Percentiles rank a stretch among this genome's conserved stretches.
Evolutionary conservation across 345 rosid species (phyloP).

Genomic region (Tarenaya hassleriana): DNA sequence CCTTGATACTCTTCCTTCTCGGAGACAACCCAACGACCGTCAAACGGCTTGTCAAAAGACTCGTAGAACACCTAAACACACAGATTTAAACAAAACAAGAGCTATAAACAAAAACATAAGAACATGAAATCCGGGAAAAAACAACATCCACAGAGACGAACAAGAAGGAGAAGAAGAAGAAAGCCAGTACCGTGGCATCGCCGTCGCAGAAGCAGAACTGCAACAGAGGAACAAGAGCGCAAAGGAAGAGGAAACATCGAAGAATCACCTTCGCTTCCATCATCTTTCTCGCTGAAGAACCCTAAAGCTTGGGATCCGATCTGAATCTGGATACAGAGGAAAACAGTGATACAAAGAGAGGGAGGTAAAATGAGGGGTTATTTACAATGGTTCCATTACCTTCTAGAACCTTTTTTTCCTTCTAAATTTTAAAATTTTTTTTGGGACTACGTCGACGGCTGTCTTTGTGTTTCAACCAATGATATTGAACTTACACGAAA

Average conservation of each 20-base stretch:
- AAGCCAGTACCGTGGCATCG: conserved; percentile 29
- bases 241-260: conserved; percentile 28
- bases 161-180: neutral
- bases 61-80: conserved; percentile 42
- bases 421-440: too few relatives aligned
- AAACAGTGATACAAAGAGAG: too few relatives aligned
- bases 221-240: conserved; percentile 29
- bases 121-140: neutral
- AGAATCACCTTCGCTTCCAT: conserved; percentile 25
- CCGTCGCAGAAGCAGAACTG: conserved; percentile 32
- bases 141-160: neutral
- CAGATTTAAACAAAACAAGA: conserved; percentile 2
- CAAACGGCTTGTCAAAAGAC: conserved; percentile 47
- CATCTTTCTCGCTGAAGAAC: conserved; percentile 12
- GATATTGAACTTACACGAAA: too few relatives aligned
- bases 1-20: conserved; percentile 49
- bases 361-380: too few relatives aligned
- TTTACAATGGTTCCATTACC: too few relatives aligned
- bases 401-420: too few relatives aligned
- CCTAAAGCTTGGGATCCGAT: conserved; percentile 6
- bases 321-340: neutral
- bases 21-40: conserved; percentile 53
- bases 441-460: too few relatives aligned
- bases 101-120: neutral
- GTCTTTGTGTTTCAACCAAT: too few relatives aligned